Evolutionary conservation across 1,139 yeast genomes (phyloP).

Genomic region (Pichia sp.): DNA sequence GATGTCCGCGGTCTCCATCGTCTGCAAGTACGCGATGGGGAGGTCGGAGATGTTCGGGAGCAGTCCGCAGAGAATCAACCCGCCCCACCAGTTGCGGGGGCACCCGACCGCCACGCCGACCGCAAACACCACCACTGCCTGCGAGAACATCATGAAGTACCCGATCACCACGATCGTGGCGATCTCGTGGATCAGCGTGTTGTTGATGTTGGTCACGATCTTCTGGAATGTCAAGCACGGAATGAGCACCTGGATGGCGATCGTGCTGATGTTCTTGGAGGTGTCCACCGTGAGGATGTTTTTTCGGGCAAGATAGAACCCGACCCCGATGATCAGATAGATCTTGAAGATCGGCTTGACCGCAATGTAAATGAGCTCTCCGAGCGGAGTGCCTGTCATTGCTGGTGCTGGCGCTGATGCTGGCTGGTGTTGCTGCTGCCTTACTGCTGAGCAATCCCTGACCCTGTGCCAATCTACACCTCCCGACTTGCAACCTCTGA

Average conservation of each 20-base stretch:
- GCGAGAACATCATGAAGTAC: conserved; percentile 52
- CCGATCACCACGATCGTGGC: conserved; percentile 71
- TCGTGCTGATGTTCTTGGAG: conserved; percentile 65
- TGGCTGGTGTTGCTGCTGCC: too few relatives aligned
- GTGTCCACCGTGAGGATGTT: conserved; percentile 72
- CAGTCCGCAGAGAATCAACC: conserved; percentile 68
- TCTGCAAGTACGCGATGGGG: conserved; percentile 85
- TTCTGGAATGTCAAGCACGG: conserved; percentile 80
- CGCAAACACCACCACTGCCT: conserved; percentile 38
- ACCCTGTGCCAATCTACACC: too few relatives aligned
- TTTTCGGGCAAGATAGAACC: conserved; percentile 60
- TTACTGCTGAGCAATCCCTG: too few relatives aligned
- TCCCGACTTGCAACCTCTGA: too few relatives aligned
- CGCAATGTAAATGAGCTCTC: conserved; percentile 71
- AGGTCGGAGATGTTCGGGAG: conserved; percentile 81
- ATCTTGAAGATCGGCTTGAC: conserved; percentile 87
- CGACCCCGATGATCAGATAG: conserved; percentile 67
- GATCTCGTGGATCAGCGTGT: conserved; percentile 66
- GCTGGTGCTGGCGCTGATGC: background rate
- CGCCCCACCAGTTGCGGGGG: conserved; percentile 80
- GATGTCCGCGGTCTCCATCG: conserved; percentile 54
- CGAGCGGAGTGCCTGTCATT: conserved; percentile 41
- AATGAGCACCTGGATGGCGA: conserved; percentile 65
- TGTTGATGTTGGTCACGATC: conserved; percentile 64
- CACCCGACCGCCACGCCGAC: conserved; percentile 29